Base-by-base conservation (phyloP, 768 basidiomycete genomes). In the Russula earlei region DNA sequence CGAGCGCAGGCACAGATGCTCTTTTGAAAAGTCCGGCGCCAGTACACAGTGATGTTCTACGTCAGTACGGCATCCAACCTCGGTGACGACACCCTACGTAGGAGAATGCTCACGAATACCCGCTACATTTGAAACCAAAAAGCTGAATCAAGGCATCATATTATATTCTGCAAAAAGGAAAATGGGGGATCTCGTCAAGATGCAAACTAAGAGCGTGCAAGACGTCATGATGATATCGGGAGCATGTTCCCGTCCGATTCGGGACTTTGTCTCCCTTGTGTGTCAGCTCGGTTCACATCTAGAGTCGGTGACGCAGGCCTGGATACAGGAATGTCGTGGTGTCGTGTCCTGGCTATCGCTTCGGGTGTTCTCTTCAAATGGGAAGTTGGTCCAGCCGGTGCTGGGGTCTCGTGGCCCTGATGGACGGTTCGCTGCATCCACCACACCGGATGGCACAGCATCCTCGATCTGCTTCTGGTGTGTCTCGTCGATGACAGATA, bases 11-110 rank as follows among this genome's bases (percentile, higher is more conserved):
- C 5, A 78, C 82, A 22, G 94, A 97, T 71, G 80, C 84, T 41
- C 80, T 95, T 37, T 93, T 96, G 77, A 86, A 82, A 70, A 91
- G 91, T 69, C 94, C 94, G 38, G 82, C 88, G 12, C 63, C 77
- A 17, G 75, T 83, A 53, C 65, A 67, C 54, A 66, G 71, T 22
- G 75, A 78, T 33, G 72, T 79, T 33, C 70, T 91, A 51, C 63
- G 74, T 60, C 80, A 85, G 66, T 90, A 89, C 68, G 80, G 81
- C 62, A 76, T 89, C 61, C 73, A 70, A 64, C 67, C 72, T 44
- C 47, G 56, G 22, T 58, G 41, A 38, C 22, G 45, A 54, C 37
- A 51, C 41, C 50, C 50, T 49, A 57, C 38, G 52, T 41, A 57
- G 47, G n/a, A 44, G 49, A 42, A 42, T 25, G 51, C 43, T 31